Base-by-base conservation (phyloP, 2,329 filamentous ascomycete genomes). In the Verticillium albo-atrum region DNA sequence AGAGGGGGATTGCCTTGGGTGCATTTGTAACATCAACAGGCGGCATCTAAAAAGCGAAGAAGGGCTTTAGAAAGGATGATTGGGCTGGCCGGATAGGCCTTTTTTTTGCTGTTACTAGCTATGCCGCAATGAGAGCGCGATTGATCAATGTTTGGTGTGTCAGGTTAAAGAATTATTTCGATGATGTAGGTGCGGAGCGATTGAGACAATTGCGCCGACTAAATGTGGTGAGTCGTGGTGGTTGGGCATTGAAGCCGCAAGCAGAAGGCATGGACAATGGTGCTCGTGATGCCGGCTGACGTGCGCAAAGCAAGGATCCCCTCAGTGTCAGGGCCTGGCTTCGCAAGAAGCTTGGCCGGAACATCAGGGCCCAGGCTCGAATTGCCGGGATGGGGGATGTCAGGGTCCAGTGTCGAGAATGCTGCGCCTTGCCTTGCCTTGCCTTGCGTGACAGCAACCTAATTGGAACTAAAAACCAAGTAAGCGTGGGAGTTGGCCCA, bases 11-110 rank as follows among this genome's bases (percentile, higher is more conserved):
- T 60, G 58, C 37, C 55, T 61, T 47, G 42, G 53, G 26, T 35
- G 37, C 25, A 63, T 58, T 63, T 65, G 62, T 65, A 65, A 62
- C 61, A 65, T 59, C 62, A 65, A 55, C 60, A 28, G 60, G 42
- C 42, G 57, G 54, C 56, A 60, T 59, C 52, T 50, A 62, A 62
- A 63, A 62, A 57, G 35, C 62, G 37, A 61, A 55, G 55, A 27
- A 57, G 28, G 60, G 60, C 57, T 63, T 56, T 60, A 63, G 61
- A 63, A 60, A 61, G 61, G 50, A 63, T 37, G 55, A 62, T 56
- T 62, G 60, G 57, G 57, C 60, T 47, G 42, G 42, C 42, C 20
- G 42, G 42, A 25, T 23, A 47, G 42, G n/a, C 42, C 20, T 10
- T 47, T 47, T 10, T 47, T 47, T 47, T 23, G n/a, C 42, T 47